Base-by-base conservation (phyloP, 1,139 yeast genomes). In the Taphrina wiesneri region DNA sequence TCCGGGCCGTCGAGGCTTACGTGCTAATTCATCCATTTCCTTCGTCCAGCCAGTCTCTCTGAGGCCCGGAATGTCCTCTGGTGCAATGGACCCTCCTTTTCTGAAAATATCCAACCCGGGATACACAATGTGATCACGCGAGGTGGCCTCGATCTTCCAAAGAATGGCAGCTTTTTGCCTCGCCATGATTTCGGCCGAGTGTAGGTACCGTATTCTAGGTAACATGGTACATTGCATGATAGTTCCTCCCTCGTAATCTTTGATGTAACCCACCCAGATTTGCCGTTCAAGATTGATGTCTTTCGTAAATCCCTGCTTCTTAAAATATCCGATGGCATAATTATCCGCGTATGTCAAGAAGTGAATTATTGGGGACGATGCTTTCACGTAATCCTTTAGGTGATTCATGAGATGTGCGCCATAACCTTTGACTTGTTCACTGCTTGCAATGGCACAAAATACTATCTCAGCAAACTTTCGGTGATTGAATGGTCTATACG, bases 341-440 rank as follows among this genome's bases (percentile, higher is more conserved):
- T 93, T 93, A 79, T 93, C 99, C 2, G 99, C 99, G 77, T 93
- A 93, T 0, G 99, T 95, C 70, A 93, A 77, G 74, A 95, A 95
- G 75, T 93, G 88, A 77, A 85, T 86, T 65, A 95, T 86, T 17
- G 88, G 90, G 2, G 96, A 85, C 0, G 97, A 91, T 26, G 93
- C 88, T 71, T 92, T 82, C 53, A 93, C 98, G 75, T 93, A 93
- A 76, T 93, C 99, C 75, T 93, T 93, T 71, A 93, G 79, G 78
- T 93, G 99, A 77, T 95, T 93, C 99, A 93, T 93, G 74, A 93
- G 77, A 77, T 95, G 99, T 0, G 99, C 99, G 76, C 99, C 99
- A 74, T 93, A 95, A 45, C 99, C 99, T 70, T 97, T 49, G 28
- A 95, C 99, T 78, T 93, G 99, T 75, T 93, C 99, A 0, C 97